A percentile compares a stretch with the other conserved stretches of the same genome.
Conservation (phyloP, 257 asterid species). For the Rubia yunnanensis region DNA sequence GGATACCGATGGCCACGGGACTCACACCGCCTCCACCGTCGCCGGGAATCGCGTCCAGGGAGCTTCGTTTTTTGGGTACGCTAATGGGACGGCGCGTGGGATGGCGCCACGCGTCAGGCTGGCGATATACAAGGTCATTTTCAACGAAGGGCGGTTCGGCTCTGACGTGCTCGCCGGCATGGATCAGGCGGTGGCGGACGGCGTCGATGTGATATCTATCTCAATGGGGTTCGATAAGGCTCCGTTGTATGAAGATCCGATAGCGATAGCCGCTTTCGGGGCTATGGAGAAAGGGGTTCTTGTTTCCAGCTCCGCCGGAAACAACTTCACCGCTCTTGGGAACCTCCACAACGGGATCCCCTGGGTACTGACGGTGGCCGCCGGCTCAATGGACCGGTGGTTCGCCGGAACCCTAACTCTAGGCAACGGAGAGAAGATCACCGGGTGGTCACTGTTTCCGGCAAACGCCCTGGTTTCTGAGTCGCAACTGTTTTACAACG, state of each 20-base stretch:
- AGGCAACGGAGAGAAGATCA: constrained; percentile 22
- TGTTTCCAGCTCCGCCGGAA: constrained; percentile 34
- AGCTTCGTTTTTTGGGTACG: constrained; percentile 41
- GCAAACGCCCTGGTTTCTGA: constrained; percentile 8
- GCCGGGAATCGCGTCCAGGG: constrained; percentile 33
- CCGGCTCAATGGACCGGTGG: constrained; percentile 27
- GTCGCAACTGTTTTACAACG: constrained; percentile 18
- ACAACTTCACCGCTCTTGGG: not conserved
- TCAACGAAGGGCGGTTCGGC: constrained; percentile 21
- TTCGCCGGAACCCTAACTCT: constrained; percentile 29
- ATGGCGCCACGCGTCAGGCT: constrained; percentile 38
- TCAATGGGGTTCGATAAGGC: constrained; percentile 17
- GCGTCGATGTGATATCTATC: constrained; percentile 37
- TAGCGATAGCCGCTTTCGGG: constrained; percentile 32
- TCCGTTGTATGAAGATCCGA: constrained; percentile 27
- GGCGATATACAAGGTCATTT: constrained; percentile 32
- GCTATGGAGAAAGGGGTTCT: constrained; percentile 34
- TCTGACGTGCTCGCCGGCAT: constrained; percentile 46
- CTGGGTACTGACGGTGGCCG: constrained; percentile 28
- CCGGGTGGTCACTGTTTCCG: constrained; percentile 31
- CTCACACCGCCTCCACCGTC: constrained; percentile 41
- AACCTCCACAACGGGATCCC: constrained; percentile 29
- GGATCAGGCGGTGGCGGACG: constrained; percentile 45
- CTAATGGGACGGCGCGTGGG: constrained; percentile 34
- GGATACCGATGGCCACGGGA: constrained; percentile 39